These are phyloP conservation scores for Dactylellina parvicollis DNA, from an alignment of 2,329 filamentous ascomycete genomes.

Conservation along the genomic window DNA sequence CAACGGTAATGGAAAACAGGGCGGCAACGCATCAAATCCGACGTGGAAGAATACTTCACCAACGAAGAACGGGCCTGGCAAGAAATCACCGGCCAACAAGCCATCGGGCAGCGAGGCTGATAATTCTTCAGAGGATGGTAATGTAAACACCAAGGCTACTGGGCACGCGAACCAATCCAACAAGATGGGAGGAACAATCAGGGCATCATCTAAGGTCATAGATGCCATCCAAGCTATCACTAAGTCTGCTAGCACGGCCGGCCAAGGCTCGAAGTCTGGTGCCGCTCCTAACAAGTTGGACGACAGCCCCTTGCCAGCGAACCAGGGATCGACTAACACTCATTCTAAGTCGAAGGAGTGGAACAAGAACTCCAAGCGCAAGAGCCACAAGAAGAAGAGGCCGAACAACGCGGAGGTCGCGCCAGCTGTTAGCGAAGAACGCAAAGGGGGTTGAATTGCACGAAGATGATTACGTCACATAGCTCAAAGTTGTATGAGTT, in stretches of 20 bases:
- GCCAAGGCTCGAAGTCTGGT: conserved; percentile 30
- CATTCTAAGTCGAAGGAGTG: conserved; percentile 52
- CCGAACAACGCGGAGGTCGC: conserved; percentile 35
- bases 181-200: conserved; percentile 33
- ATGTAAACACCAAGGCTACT: conserved; percentile 11
- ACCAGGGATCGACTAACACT: conserved; percentile 31
- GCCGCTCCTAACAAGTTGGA: conserved; percentile 25
- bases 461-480: conserved; percentile 51
- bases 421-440: conserved; percentile 25
- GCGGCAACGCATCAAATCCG: conserved; percentile 1
- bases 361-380: conserved; percentile 52
- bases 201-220: conserved; percentile 30
- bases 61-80: conserved; percentile 31
- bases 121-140: conserved; percentile 47
- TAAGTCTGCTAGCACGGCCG: conserved; percentile 48
- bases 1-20: conserved; percentile 17
- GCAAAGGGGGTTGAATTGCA: conserved; percentile 38
- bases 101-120: conserved; percentile 38
- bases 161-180: conserved; percentile 29
- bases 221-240: conserved; percentile 47
- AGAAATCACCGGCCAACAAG: conserved; percentile 26
- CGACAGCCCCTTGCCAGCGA: conserved; percentile 41
- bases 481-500: conserved; percentile 52
- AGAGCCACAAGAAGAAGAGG: conserved; percentile 47
- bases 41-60: conserved; percentile 37